Conservation (phyloP, 2,329 filamentous ascomycete genomes). For the Diaporthe sp. region DNA sequence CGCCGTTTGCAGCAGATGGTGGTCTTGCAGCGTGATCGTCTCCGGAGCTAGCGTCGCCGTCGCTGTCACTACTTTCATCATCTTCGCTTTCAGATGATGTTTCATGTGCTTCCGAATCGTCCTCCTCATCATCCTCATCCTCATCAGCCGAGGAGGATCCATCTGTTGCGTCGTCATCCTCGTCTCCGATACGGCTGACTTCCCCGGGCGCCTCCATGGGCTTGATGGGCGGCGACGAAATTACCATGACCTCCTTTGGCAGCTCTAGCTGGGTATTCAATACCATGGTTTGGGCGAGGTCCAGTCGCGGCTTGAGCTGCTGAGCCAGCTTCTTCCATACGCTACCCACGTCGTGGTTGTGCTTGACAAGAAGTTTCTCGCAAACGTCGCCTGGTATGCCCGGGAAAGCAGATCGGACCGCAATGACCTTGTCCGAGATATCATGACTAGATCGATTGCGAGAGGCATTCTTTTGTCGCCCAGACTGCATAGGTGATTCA, state of each 20-base stretch:
- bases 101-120: conserved; percentile 19
- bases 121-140: conserved; percentile 37
- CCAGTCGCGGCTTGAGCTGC: conserved; percentile 47
- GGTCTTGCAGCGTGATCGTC: conserved; percentile 29
- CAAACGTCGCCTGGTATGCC: conserved; percentile 51
- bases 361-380: conserved; percentile 51
- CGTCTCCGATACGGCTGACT: conserved; percentile 35
- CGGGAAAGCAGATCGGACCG: conserved; percentile 57
- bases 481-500: not conserved
- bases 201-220: conserved; percentile 25
- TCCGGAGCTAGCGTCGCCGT: conserved; percentile 46
- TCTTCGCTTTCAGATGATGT: conserved; percentile 30
- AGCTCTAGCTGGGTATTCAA: conserved; percentile 37
- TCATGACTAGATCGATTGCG: conserved; percentile 11
- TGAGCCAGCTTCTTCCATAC: conserved; percentile 54
- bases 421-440: conserved; percentile 38
- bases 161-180: conserved; percentile 38
- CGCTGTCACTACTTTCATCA: conserved; percentile 40
- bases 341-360: conserved; percentile 50
- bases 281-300: conserved; percentile 39
- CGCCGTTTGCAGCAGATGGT: conserved; percentile 23
- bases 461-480: not conserved
- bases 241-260: conserved; percentile 38
- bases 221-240: conserved; percentile 35
- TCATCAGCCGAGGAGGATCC: conserved; percentile 36